Evolutionary conservation across 441 rosid genomes (phyloP).

Genomic region (Arabidopsis hybrid): DNA sequence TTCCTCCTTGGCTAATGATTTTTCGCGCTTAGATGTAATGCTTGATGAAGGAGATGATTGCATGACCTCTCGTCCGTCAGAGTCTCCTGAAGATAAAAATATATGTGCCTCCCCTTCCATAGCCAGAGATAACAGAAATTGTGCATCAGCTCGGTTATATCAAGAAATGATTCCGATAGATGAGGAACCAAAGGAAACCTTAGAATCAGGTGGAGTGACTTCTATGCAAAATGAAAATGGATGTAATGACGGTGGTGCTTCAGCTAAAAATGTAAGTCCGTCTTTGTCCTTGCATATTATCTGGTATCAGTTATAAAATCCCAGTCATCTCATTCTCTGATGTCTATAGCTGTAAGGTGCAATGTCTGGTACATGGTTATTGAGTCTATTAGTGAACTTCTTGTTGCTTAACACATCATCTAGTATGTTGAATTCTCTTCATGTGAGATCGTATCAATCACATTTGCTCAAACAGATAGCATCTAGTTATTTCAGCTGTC

Average conservation of each 20-base stretch:
- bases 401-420: conserved; percentile 12
- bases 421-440: conserved; percentile 16
- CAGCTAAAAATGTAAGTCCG: conserved; percentile 57
- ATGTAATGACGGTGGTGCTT: conserved; percentile 45
- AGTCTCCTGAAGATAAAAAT: conserved; percentile 48
- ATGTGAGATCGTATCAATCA: conserved; percentile 13
- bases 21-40: conserved; percentile 81
- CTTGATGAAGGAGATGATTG: conserved; percentile 57
- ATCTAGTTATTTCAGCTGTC: conserved; percentile 1
- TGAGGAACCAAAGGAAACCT: conserved; percentile 47
- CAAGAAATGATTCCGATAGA: conserved; percentile 40
- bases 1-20: conserved; percentile 73
- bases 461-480: conserved; percentile 22
- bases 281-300: conserved; percentile 20
- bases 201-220: conserved; percentile 41
- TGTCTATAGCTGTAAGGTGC: neutral
- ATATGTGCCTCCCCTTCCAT: conserved; percentile 47
- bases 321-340: neutral
- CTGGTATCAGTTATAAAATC: neutral
- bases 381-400: conserved; percentile 24
- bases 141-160: conserved; percentile 46
- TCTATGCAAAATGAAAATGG: conserved; percentile 44
- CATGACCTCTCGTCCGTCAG: conserved; percentile 48
- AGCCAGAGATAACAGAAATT: conserved; percentile 66
- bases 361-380: conserved; percentile 10